Conservation (phyloP, 176 grass and related monocot species). For the Miscanthus lutarioriparius region DNA sequence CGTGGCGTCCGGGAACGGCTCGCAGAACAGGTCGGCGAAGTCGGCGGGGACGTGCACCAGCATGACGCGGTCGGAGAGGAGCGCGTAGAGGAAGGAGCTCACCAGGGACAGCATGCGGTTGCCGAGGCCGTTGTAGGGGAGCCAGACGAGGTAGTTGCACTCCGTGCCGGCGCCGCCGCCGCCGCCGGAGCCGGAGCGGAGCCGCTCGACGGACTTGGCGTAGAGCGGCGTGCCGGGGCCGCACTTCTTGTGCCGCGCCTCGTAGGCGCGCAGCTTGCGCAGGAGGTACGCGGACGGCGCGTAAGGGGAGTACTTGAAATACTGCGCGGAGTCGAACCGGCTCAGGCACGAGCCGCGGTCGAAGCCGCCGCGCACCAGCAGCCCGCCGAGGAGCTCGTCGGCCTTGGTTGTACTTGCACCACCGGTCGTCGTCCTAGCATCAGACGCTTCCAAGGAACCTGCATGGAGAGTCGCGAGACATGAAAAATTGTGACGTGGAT, state of each 20-base stretch:
- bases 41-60: slow-evolving; percentile 42
- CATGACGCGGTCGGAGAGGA: slow-evolving; percentile 63
- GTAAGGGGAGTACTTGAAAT: slow-evolving; percentile 38
- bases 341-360: slow-evolving; percentile 51
- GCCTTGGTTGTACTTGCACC: background rate
- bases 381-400: slow-evolving; percentile 43
- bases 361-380: slow-evolving; percentile 25
- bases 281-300: slow-evolving; percentile 44
- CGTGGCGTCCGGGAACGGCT: slow-evolving; percentile 55
- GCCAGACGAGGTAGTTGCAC: slow-evolving; percentile 60
- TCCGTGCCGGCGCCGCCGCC: background rate
- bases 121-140: slow-evolving; percentile 53
- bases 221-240: slow-evolving; percentile 53
- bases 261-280: slow-evolving; percentile 52
- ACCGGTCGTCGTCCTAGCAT: background rate
- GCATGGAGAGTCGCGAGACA: too few species aligned
- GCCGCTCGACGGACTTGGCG: slow-evolving; percentile 31
- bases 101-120: slow-evolving; percentile 56
- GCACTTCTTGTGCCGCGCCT: slow-evolving; percentile 55
- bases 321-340: slow-evolving; percentile 17
- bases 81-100: slow-evolving; percentile 59
- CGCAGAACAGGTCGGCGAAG: slow-evolving; percentile 53
- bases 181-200: slow-evolving; percentile 28
- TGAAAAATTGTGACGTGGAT: too few species aligned
- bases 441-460: background rate